phyloP scores from a whole-genome alignment of 768 basidiomycete genomes.

The Lactarius deliciosus region DNA sequence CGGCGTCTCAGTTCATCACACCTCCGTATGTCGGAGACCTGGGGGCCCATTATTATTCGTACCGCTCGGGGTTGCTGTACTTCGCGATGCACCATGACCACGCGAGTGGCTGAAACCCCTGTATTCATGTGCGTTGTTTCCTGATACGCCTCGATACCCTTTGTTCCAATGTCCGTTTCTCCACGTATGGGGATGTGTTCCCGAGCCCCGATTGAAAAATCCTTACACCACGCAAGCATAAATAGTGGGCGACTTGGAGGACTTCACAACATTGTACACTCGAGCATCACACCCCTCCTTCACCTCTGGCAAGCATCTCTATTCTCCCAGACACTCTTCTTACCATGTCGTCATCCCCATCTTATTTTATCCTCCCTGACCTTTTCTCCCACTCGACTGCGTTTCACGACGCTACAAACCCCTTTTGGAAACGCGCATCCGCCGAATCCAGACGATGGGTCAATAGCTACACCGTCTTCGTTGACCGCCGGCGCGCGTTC shows the following conservation, averaged over 20 bases:
- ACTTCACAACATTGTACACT: background rate
- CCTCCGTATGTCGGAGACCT: background rate
- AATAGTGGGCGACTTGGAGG: slow-evolving; percentile 4
- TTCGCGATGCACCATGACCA: background rate
- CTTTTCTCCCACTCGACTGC: slow-evolving; percentile 45
- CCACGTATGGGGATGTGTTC: slow-evolving; percentile 14
- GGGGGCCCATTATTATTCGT: background rate
- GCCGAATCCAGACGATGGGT: slow-evolving; percentile 63
- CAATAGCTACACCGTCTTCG: slow-evolving; percentile 57
- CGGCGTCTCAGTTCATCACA: slow-evolving; percentile 10
- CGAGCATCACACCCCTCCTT: background rate
- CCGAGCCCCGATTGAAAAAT: slow-evolving; percentile 4
- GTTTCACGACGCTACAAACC: slow-evolving; percentile 52
- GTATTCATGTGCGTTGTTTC: background rate
- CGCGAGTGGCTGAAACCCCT: slow-evolving; percentile 17
- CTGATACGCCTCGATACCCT: background rate
- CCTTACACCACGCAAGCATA: slow-evolving; percentile 11
- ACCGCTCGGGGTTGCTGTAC: background rate
- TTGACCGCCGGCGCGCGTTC: slow-evolving; percentile 60
- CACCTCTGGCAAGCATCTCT: background rate
- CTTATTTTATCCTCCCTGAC: slow-evolving; percentile 53
- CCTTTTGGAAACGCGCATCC: slow-evolving; percentile 54
- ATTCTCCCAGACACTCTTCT: background rate
- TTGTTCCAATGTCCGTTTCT: background rate
- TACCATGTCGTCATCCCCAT: slow-evolving; percentile 21